phyloP scores from a whole-genome alignment of 495 filamentous ascomycete species.

The Elasticomyces elasticus region DNA sequence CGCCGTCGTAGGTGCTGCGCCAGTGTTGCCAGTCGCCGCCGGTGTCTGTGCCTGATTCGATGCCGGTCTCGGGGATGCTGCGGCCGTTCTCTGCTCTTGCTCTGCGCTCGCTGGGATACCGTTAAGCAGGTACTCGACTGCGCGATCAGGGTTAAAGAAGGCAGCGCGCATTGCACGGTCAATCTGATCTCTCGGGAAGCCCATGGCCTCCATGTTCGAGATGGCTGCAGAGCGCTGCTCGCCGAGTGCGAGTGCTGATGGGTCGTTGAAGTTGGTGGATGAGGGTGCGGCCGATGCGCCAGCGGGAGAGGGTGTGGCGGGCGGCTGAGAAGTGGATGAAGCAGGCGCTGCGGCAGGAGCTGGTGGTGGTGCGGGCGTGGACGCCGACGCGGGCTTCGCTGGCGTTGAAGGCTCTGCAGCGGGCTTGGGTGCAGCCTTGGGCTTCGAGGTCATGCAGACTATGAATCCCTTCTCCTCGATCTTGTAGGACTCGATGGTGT shows the following conservation, averaged over 20 bases:
- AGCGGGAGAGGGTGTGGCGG: slow-evolving; percentile 52
- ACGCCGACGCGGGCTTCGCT: slow-evolving; percentile 60
- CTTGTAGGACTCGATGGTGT: slow-evolving; percentile 88
- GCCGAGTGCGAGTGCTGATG: slow-evolving; percentile 76
- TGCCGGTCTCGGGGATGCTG: slow-evolving; percentile 17
- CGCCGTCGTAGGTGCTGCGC: slow-evolving; percentile 14
- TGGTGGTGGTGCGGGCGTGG: slow-evolving; percentile 51
- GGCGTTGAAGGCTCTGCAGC: slow-evolving; percentile 52
- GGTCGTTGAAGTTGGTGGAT: slow-evolving; percentile 52
- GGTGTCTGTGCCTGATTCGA: slow-evolving; percentile 22
- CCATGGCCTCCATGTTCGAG: slow-evolving; percentile 94
- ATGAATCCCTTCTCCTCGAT: slow-evolving; percentile 99
- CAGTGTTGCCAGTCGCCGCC: slow-evolving; percentile 16
- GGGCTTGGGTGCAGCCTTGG: slow-evolving; percentile 56
- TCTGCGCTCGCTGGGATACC: slow-evolving; percentile 81
- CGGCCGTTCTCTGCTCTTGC: slow-evolving; percentile 47
- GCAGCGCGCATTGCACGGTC: slow-evolving; percentile 91
- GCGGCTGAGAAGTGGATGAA: slow-evolving; percentile 37
- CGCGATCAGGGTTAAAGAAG: slow-evolving; percentile 92
- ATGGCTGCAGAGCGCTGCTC: slow-evolving; percentile 73
- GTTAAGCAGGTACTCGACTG: slow-evolving; percentile 86
- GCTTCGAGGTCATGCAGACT: slow-evolving; percentile 93
- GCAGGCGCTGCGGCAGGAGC: slow-evolving; percentile 44
- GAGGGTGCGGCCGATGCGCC: slow-evolving; percentile 30
- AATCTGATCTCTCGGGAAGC: slow-evolving; percentile 75